Conservation (phyloP, 2,329 filamentous ascomycete genomes). For the Cordyceps tenuipes region DNA sequence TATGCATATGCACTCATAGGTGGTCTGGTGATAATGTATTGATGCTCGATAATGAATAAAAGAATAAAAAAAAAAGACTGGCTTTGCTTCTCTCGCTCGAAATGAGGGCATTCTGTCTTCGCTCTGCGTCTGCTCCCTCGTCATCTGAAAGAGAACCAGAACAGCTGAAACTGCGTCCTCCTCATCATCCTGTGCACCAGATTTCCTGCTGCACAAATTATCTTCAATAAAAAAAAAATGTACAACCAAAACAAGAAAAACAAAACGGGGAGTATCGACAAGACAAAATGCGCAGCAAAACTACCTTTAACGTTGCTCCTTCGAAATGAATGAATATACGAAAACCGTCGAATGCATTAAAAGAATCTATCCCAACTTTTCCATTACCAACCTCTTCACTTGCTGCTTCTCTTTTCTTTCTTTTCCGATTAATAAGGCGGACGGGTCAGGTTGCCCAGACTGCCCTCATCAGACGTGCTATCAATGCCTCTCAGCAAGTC, state of each 20-base stretch:
- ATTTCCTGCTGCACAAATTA: too few species aligned
- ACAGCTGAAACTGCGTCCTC: too few species aligned
- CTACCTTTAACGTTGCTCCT: not conserved
- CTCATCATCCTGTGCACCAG: too few species aligned
- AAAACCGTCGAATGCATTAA: too few species aligned
- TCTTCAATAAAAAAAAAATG: too few species aligned
- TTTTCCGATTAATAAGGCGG: constrained; percentile 38
- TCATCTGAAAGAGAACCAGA: not conserved
- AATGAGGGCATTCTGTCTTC: not conserved
- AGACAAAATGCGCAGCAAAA: not conserved
- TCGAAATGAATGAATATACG: not conserved
- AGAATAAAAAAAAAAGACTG: not conserved
- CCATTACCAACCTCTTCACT: not conserved
- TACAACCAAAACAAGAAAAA: not conserved
- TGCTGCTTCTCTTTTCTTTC: not conserved
- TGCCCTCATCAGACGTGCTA: constrained; percentile 36
- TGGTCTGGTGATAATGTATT: not conserved
- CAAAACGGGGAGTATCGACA: not conserved
- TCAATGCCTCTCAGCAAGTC: constrained; percentile 44
- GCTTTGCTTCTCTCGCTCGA: not conserved
- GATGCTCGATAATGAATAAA: not conserved
- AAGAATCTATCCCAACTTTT: not conserved
- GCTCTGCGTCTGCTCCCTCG: not conserved
- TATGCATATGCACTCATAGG: not conserved
- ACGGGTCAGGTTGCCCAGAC: constrained; percentile 36